These are phyloP conservation scores for Monosporascus sp. DNA, from an alignment of 2,329 filamentous ascomycete genomes.

Conservation along the genomic window DNA sequence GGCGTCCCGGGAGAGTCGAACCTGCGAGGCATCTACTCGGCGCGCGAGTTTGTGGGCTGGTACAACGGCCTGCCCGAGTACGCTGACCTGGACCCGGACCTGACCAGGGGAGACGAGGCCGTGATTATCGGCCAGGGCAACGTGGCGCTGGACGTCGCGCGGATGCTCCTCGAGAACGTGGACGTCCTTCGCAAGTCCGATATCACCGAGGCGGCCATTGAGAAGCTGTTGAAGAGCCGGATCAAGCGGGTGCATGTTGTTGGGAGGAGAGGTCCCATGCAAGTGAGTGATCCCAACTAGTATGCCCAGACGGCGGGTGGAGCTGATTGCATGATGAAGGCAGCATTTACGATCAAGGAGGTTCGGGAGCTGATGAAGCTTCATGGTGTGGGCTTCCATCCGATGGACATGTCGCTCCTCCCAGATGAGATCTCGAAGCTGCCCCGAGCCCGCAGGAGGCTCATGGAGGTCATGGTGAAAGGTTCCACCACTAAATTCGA, in stretches of 20 bases:
- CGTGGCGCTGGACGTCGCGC: slow-evolving; percentile 87
- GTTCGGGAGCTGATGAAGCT: slow-evolving; percentile 81
- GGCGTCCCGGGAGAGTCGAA: slow-evolving; percentile 73
- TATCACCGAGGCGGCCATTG: slow-evolving; percentile 79
- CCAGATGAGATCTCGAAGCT: slow-evolving; percentile 64
- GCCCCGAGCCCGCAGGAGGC: slow-evolving; percentile 67
- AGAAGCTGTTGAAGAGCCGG: slow-evolving; percentile 64
- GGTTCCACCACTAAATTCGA: slow-evolving; percentile 53
- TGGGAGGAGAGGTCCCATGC: slow-evolving; percentile 81
- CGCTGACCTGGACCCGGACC: slow-evolving; percentile 63
- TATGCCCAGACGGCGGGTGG: too few species aligned
- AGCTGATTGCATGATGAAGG: slow-evolving; percentile 42
- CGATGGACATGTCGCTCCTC: slow-evolving; percentile 60
- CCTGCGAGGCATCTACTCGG: slow-evolving; percentile 74
- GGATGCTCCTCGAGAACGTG: slow-evolving; percentile 75
- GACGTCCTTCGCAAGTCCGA: slow-evolving; percentile 75
- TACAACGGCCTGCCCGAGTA: slow-evolving; percentile 93
- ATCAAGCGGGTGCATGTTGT: slow-evolving; percentile 81
- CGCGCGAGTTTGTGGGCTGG: slow-evolving; percentile 93
- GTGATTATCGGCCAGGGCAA: slow-evolving; percentile 93
- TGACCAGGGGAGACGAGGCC: slow-evolving; percentile 72
- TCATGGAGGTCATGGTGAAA: slow-evolving; percentile 77
- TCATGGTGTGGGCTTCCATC: slow-evolving; percentile 63
- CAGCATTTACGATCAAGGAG: slow-evolving; percentile 94
- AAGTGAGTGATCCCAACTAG: slow-evolving; percentile 45